Conservation (phyloP, 2,329 filamentous ascomycete species). For the Curvularia verruculosa region DNA sequence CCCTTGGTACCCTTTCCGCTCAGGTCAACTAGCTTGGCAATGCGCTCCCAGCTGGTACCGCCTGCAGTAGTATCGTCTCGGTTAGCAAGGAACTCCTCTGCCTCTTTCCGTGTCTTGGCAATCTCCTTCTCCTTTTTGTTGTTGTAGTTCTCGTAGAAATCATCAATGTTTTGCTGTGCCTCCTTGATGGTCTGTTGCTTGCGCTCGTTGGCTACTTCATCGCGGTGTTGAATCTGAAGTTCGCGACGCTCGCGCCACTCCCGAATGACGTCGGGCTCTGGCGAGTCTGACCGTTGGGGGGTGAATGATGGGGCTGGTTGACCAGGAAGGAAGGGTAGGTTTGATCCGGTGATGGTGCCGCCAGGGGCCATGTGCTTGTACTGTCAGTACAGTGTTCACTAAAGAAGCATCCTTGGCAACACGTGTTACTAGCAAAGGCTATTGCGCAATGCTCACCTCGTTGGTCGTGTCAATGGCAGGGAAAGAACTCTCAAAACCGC, state of each 20-base stretch:
- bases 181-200: slow-evolving; percentile 86
- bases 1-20: slow-evolving; percentile 90
- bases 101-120: slow-evolving; percentile 85
- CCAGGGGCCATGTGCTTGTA: slow-evolving; percentile 72
- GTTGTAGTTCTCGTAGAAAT: slow-evolving; percentile 99
- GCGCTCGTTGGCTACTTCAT: slow-evolving; percentile 80
- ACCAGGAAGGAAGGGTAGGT: slow-evolving; percentile 60
- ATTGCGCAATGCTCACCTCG: slow-evolving; percentile 61
- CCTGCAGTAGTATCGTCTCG: slow-evolving; percentile 93
- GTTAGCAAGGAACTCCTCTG: slow-evolving; percentile 86
- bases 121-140: slow-evolving; percentile 95
- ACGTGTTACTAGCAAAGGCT: slow-evolving; percentile 3
- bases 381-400: slow-evolving; percentile 17
- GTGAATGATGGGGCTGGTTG: slow-evolving; percentile 46
- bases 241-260: slow-evolving; percentile 93
- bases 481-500: slow-evolving; percentile 85
- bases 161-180: slow-evolving; percentile 92
- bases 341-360: slow-evolving; percentile 77
- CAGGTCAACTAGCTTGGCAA: slow-evolving; percentile 95
- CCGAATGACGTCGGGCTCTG: slow-evolving; percentile 85
- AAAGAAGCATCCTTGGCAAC: background rate
- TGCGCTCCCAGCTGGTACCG: slow-evolving; percentile 97
- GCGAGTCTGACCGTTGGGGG: slow-evolving; percentile 68
- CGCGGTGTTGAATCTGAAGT: slow-evolving; percentile 79
- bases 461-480: slow-evolving; percentile 79